Evolutionary conservation across 1,139 yeast genomes (phyloP).

Genomic region (Suhomyces atakaporum): DNA sequence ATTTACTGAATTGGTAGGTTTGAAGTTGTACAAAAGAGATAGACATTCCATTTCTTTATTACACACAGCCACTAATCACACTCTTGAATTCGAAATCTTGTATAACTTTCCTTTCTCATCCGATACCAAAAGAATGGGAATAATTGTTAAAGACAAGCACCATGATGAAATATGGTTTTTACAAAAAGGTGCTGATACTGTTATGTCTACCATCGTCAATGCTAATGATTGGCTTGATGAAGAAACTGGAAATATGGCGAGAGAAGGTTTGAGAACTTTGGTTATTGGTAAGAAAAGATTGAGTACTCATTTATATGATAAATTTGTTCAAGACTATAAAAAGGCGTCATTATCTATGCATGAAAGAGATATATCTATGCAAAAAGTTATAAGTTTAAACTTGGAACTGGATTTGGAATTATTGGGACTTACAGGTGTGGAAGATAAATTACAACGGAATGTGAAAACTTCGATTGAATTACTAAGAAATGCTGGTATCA

Average conservation of each 20-base stretch:
- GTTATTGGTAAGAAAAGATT: constrained; percentile 85
- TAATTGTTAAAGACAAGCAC: constrained; percentile 64
- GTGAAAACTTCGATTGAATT: constrained; percentile 92
- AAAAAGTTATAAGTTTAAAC: constrained; percentile 62
- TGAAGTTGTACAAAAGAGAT: constrained; percentile 78
- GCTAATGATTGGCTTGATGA: constrained; percentile 96
- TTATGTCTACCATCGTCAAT: constrained; percentile 83
- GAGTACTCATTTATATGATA: constrained; percentile 52
- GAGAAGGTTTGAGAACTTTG: constrained; percentile 94
- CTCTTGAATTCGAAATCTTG: constrained; percentile 64
- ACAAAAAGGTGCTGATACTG: constrained; percentile 96
- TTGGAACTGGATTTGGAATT: constrained; percentile 85
- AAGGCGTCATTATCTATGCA: constrained; percentile 78
- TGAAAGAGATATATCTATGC: constrained; percentile 75
- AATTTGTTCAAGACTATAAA: constrained; percentile 63
- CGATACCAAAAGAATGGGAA: constrained; percentile 96
- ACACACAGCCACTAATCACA: constrained; percentile 60
- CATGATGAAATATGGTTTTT: constrained; percentile 78
- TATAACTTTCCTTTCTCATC: constrained; percentile 93
- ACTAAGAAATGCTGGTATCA: constrained; percentile 91
- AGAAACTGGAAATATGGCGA: constrained; percentile 96
- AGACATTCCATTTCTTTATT: constrained; percentile 68
- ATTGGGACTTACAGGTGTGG: constrained; percentile 94
- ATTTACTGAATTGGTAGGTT: constrained; percentile 84
- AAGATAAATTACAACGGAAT: constrained; percentile 87